Base-by-base conservation (phyloP, 352 stramenopile genomes). In the Phytophthora sp. region DNA sequence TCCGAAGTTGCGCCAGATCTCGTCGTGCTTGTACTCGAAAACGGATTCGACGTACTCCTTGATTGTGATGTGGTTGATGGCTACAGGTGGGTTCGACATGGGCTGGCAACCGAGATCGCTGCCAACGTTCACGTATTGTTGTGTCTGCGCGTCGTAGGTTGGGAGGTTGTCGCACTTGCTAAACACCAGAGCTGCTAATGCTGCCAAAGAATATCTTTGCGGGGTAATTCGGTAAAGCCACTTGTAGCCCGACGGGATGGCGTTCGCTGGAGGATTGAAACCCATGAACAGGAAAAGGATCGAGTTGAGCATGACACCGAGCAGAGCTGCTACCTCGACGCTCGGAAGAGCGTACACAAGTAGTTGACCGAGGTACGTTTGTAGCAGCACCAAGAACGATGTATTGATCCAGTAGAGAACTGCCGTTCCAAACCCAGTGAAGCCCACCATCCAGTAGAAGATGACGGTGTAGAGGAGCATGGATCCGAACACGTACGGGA, bases 271-370 rank as follows among this genome's bases (percentile, higher is more conserved):
- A 0, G 77, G 74, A 13, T 73, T 82, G 56, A 80, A 85, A 13
- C 79, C 82, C 17, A 82, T 68, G 45, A 85, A 88, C 8, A 88
- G 54, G 24, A 87, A 72, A 45, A 86, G 80, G 30, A 89, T 74
- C 38, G 77, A 80, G 53, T 77, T 88, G 44, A 88, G 39, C 38
- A 85, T 62, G 11, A 71, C 64, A 17, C 74, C 76, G 3, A 86
- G 31, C 8, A 72, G 52, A 45, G 73, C 50, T 2, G 77, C 74
- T 9, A 73, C 72, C 20, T 87, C 65, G 11, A 76, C 54, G 46
- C 52, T 82, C 8, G 79, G 77, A 32, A 85, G 20, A n/a, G 51
- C 48, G 54, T 78, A 87, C 17, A 71, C 68, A 2, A 89, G 41
- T 13, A 76, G 61, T 49, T 85, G 72, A 5, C 63, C 77, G 21